A percentile compares a stretch with the other conserved stretches of the same genome.
Conservation (phyloP, 768 basidiomycete genomes). For the Lactarius akahatsu region DNA sequence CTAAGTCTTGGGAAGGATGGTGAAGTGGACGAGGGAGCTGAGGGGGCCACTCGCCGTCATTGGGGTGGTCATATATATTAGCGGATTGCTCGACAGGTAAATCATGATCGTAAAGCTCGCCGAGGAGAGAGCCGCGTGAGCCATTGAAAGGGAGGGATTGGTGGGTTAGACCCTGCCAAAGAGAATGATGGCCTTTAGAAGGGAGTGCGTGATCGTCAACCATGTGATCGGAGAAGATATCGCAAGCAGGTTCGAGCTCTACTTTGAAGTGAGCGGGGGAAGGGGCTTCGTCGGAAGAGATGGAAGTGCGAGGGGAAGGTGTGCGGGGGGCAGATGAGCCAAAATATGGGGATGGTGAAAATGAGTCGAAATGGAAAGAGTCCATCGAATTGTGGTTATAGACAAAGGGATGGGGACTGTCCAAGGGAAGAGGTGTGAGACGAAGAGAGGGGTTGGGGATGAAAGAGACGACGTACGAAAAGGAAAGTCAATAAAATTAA, state of each 20-base stretch:
- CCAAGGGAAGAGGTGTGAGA: conserved; percentile 19
- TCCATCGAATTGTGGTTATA: conserved; percentile 40
- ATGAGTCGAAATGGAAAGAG: conserved; percentile 53
- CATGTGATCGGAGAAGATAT: conserved; percentile 51
- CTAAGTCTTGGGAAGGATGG: conserved; percentile 45
- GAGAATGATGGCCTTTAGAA: conserved; percentile 43
- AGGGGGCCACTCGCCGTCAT: conserved; percentile 28
- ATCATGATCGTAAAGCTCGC: conserved; percentile 70
- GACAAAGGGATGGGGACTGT: conserved; percentile 19
- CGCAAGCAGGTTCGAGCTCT: conserved; percentile 47
- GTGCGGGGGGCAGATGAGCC: conserved; percentile 72
- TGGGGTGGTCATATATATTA: conserved; percentile 31
- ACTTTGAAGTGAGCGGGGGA: conserved; percentile 43
- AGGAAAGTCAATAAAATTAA: conserved; percentile 29
- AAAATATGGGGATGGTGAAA: conserved; percentile 55
- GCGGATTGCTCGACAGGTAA: conserved; percentile 38
- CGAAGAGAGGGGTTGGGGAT: conserved; percentile 5
- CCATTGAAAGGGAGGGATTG: conserved; percentile 37
- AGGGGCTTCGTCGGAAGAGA: conserved; percentile 34
- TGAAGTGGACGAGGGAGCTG: conserved; percentile 31
- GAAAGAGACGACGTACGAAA: conserved; percentile 21
- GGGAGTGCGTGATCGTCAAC: conserved; percentile 43
- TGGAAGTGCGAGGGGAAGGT: conserved; percentile 56
- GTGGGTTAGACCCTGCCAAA: conserved; percentile 38
- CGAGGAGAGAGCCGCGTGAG: conserved; percentile 57